A percentile compares a stretch with the other conserved stretches of the same genome.
Evolutionary conservation across 73 alveolate species (phyloP).

Genomic region (Tetrahymena malaccensis): DNA sequence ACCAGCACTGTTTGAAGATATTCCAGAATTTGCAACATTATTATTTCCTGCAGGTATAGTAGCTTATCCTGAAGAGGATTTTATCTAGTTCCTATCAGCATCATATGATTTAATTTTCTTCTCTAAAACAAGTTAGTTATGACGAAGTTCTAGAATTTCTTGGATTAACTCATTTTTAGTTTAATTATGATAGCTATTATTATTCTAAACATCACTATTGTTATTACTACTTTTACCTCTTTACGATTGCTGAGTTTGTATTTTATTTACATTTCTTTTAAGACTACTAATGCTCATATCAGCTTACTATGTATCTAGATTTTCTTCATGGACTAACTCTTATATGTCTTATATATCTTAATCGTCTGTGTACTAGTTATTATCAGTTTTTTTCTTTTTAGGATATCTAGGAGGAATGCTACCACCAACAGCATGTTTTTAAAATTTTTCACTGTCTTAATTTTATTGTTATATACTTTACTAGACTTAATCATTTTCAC

Average conservation of each 20-base stretch:
- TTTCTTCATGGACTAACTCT: neutral
- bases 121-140: neutral
- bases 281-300: neutral
- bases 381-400: neutral
- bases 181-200: neutral
- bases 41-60: neutral
- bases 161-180: neutral
- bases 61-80: neutral
- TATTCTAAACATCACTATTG: neutral
- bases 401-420: neutral
- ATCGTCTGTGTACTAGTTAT: neutral
- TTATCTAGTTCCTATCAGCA: neutral
- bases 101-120: neutral
- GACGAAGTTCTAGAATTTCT: neutral
- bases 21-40: neutral
- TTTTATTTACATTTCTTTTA: neutral
- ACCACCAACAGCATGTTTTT: neutral
- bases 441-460: neutral
- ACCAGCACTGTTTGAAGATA: neutral
- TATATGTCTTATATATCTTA: neutral
- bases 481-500: neutral
- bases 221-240: neutral
- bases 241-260: neutral
- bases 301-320: neutral
- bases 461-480: neutral